Base-by-base conservation (phyloP, 2,329 filamentous ascomycete genomes). In the Exophiala alcalophila region DNA sequence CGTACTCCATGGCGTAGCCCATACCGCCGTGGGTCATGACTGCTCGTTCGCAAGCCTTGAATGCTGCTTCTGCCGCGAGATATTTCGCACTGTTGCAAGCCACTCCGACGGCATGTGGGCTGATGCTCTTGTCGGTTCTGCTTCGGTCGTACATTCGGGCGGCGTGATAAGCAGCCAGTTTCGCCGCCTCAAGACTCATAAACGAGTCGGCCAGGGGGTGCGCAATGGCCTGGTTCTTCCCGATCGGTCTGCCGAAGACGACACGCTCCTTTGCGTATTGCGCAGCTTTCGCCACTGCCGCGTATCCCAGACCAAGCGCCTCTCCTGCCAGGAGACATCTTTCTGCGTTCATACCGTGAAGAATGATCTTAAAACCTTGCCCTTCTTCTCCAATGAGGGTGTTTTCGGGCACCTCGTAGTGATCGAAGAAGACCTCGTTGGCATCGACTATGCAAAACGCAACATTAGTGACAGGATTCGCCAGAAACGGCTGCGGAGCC, bases 351-450 rank as follows among this genome's bases (percentile, higher is more conserved):
- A 89, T 86, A 2, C 85, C 84, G 56, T 87, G 82, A 16, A 89
- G 73, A 38, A 89, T 78, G 41, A 88, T 83, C 57, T 81, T 83
- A 71, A 94, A 94, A 0, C 88, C 87, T 44, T 85, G 73, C 4
- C 81, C 80, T 61, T 92, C 84, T 21, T 76, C 60, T 1, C 87
- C 87, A 28, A 94, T 78, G 0, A 91, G 67, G 0, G 78, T 71
- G 27, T 78, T 70, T 0, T 73, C 72, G 0, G 82, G 78, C 10
- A 92, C 77, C 3, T 65, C 61, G 61, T 90, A 94, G 53, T 82
- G 77, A 61, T 92, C 85, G 60, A 94, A 92, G 63, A 94, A 94
- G 1, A 94, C 83, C 59, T 92, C 85, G 54, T 94, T 94, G 1
- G 86, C 85, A 57, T 92, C 86, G 1, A 94, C n/a, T n/a, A n/a